phyloP scores from a whole-genome alignment of 208 protist species.

The Angomonas desouzai region DNA sequence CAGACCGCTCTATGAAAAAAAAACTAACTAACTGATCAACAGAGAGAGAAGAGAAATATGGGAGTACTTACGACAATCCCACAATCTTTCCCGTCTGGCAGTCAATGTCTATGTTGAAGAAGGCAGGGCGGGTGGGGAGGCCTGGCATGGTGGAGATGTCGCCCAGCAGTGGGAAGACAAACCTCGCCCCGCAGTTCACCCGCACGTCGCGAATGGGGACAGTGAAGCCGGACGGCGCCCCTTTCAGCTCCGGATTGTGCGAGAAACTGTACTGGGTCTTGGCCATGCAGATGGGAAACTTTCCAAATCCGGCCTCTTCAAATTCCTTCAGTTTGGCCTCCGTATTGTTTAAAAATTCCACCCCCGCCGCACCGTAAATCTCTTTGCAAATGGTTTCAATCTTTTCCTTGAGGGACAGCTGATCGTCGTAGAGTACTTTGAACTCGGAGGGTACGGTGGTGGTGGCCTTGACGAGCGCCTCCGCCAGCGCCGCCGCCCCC shows the following conservation, averaged over 20 bases:
- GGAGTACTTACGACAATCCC: conserved; percentile 90
- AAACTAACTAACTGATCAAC: conserved; percentile 8
- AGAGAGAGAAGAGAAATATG: conserved; percentile 15
- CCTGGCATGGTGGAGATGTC: conserved; percentile 94
- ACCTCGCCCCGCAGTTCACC: conserved; percentile 92
- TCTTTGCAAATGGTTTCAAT: conserved; percentile 95
- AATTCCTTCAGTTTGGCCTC: conserved; percentile 88
- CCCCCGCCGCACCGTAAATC: conserved; percentile 93
- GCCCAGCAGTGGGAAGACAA: conserved; percentile 94
- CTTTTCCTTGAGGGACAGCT: conserved; percentile 92
- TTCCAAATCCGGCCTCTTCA: conserved; percentile 71
- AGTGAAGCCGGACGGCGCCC: conserved; percentile 84
- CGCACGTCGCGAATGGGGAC: conserved; percentile 94
- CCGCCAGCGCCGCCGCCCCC: conserved; percentile 86
- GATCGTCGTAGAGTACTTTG: conserved; percentile 90
- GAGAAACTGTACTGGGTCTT: conserved; percentile 98
- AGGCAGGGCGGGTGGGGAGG: conserved; percentile 94
- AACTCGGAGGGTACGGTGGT: conserved; percentile 70
- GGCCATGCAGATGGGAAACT: conserved; percentile 96
- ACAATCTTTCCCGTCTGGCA: conserved; percentile 82
- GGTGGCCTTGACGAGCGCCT: conserved; percentile 79
- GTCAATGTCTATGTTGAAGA: conserved; percentile 97
- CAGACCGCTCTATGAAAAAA: conserved; percentile 9
- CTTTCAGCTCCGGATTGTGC: conserved; percentile 87
- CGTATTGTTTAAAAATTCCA: conserved; percentile 86